phyloP scores from a whole-genome alignment of 2,329 filamentous ascomycete genomes.

The Cryphonectria radicalis region DNA sequence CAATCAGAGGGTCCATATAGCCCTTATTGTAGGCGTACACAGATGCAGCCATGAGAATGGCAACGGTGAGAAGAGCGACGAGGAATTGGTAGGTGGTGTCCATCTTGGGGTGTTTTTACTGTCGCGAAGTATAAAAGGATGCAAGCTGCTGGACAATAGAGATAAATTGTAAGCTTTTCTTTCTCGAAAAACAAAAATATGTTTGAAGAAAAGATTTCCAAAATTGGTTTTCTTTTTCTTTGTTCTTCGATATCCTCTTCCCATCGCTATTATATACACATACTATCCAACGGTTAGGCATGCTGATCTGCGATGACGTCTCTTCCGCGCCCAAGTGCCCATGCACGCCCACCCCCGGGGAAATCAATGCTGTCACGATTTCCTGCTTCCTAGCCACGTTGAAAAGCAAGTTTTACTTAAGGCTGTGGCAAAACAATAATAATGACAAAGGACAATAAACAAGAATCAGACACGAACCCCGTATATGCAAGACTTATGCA shows the following conservation, averaged over 20 bases:
- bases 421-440: not conserved
- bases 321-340: not conserved
- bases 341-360: not conserved
- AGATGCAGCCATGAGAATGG: conserved; percentile 38
- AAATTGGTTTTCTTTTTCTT: not conserved
- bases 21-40: conserved; percentile 45
- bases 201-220: not conserved
- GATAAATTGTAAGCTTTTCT: no score
- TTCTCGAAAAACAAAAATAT: not conserved
- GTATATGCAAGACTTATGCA: not conserved
- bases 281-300: no score
- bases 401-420: not conserved
- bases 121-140: no score
- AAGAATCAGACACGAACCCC: not conserved
- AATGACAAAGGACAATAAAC: not conserved
- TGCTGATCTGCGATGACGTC: not conserved
- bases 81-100: conserved; percentile 31
- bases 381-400: not conserved
- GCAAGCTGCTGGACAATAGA: not conserved
- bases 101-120: conserved; percentile 14
- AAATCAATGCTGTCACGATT: not conserved
- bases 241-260: not conserved
- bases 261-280: not conserved
- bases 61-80: conserved; percentile 35
- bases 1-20: conserved; percentile 43